Percentiles rank a stretch among this genome's conserved stretches.
Conservation (phyloP, 2,329 filamentous ascomycete species). For the Atkinsonella hypoxylon region DNA sequence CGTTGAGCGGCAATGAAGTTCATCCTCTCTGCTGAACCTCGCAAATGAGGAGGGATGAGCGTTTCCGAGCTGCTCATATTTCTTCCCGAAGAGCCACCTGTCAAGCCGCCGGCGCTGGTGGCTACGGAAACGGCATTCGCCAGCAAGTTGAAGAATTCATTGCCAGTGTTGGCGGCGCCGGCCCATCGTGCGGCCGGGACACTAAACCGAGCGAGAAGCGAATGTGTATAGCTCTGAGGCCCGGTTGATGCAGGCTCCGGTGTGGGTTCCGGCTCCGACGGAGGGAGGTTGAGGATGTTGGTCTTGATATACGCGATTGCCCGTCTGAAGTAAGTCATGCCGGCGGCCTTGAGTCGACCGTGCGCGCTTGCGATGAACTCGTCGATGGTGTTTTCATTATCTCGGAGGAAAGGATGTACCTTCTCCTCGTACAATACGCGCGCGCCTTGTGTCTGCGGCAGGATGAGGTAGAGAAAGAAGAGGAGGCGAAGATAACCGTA, state of each 20-base stretch:
- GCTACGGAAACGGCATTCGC: slow-evolving; percentile 60
- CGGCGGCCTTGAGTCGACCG: slow-evolving; percentile 63
- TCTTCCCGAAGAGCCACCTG: slow-evolving; percentile 6
- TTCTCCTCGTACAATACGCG: slow-evolving; percentile 73
- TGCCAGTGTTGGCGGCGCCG: slow-evolving; percentile 31
- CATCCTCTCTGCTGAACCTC: slow-evolving; percentile 52
- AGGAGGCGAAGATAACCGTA: slow-evolving; percentile 83
- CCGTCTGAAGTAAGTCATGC: slow-evolving; percentile 62
- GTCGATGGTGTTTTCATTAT: slow-evolving; percentile 84
- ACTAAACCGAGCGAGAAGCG: slow-evolving; percentile 74
- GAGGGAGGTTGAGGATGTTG: slow-evolving; percentile 63
- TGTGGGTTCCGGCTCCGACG: slow-evolving; percentile 1
- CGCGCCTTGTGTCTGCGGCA: slow-evolving; percentile 94
- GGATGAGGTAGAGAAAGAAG: slow-evolving; percentile 85
- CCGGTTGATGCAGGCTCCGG: slow-evolving; percentile 34
- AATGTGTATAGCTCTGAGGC: slow-evolving; percentile 59
- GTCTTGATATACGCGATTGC: slow-evolving; percentile 62
- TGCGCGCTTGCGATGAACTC: slow-evolving; percentile 75
- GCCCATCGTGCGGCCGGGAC: slow-evolving; percentile 58
- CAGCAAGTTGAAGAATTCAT: slow-evolving; percentile 68
- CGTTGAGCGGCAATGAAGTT: slow-evolving; percentile 68
- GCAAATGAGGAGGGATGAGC: slow-evolving; percentile 60
- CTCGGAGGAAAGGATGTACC: slow-evolving; percentile 75
- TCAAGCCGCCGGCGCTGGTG: slow-evolving; percentile 29
- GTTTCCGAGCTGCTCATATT: slow-evolving; percentile 33